Conservation (phyloP, 1,284 basidiomycete species). For the Malassezia cuniculi region DNA sequence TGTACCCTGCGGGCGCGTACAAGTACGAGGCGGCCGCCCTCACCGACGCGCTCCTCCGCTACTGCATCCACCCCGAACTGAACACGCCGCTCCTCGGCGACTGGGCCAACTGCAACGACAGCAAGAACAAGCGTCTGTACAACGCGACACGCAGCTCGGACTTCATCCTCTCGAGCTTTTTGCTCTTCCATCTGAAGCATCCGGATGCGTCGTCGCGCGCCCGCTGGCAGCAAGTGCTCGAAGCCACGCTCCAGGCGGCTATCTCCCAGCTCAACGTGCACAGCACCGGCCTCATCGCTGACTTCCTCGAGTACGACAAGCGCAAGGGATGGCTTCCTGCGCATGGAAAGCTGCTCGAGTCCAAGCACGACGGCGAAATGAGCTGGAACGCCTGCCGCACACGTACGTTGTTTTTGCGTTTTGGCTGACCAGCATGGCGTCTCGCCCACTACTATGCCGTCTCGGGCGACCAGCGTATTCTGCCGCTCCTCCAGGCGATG, state of each 20-base stretch:
- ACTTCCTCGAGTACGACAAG: constrained; percentile 22
- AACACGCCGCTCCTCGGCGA: constrained; percentile 31
- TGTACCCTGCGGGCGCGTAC: constrained; percentile 19
- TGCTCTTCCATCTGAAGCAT: constrained; percentile 23
- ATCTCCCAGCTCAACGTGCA: constrained; percentile 3
- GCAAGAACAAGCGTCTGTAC: constrained; percentile 19
- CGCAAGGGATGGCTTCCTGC: constrained; percentile 17
- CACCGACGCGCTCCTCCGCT: constrained; percentile 14
- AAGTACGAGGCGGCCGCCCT: constrained; percentile 18
- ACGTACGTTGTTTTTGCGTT: constrained; percentile 8
- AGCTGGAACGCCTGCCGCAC: constrained; percentile 40
- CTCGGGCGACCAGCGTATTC: constrained; percentile 22
- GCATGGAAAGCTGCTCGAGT: constrained; percentile 23
- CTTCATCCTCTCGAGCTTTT: constrained; percentile 30
- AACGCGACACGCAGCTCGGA: constrained; percentile 26
- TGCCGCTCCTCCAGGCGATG: constrained; percentile 24
- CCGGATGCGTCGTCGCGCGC: constrained; percentile 12
- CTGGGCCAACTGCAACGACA: constrained; percentile 24
- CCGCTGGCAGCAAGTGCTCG: constrained; percentile 25
- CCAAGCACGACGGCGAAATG: constrained; percentile 27
- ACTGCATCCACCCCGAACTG: constrained; percentile 24
- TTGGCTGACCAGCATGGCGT: constrained; percentile 19
- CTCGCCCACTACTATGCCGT: constrained; percentile 33
- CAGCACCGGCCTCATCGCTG: constrained; percentile 23
- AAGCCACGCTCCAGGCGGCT: constrained; percentile 19